Conservation (phyloP, 768 basidiomycete species). For the Xerocomellus amylosporus region DNA sequence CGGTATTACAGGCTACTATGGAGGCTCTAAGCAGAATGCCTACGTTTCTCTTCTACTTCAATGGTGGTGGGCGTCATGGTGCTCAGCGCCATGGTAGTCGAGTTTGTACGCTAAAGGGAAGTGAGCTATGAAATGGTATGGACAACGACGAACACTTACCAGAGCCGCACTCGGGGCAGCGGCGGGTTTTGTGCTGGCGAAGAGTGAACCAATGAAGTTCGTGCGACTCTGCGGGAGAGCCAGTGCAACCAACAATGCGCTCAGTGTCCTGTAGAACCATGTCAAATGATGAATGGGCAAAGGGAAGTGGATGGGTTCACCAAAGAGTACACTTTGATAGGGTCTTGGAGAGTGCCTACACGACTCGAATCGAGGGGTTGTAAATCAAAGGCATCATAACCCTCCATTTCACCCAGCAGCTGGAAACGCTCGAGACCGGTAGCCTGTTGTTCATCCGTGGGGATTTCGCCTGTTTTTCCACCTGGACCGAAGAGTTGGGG, state of each 20-base stretch:
- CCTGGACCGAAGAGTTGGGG: slow-evolving; percentile 72
- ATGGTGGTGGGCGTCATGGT: slow-evolving; percentile 49
- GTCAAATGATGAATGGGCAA: neutral
- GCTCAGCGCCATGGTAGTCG: slow-evolving; percentile 64
- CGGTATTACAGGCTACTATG: slow-evolving; percentile 16
- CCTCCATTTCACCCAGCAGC: slow-evolving; percentile 83
- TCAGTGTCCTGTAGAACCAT: slow-evolving; percentile 57
- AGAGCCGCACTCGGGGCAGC: slow-evolving; percentile 93
- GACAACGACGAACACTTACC: slow-evolving; percentile 48
- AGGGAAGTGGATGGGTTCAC: slow-evolving; percentile 40
- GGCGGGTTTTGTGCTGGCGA: slow-evolving; percentile 60
- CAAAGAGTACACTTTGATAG: slow-evolving; percentile 82
- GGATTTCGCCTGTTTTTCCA: slow-evolving; percentile 68
- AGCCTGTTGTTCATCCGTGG: slow-evolving; percentile 85
- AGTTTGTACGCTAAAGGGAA: slow-evolving; percentile 60
- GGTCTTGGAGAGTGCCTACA: slow-evolving; percentile 83
- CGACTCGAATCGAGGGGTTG: slow-evolving; percentile 80
- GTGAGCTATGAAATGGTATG: slow-evolving; percentile 2
- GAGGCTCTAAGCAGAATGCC: slow-evolving; percentile 9
- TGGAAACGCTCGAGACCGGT: slow-evolving; percentile 98
- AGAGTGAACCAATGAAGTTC: slow-evolving; percentile 84
- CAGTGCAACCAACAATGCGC: slow-evolving; percentile 92
- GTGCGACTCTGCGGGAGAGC: slow-evolving; percentile 92
- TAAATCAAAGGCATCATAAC: slow-evolving; percentile 86
- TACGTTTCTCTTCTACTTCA: slow-evolving; percentile 15